Evolutionary conservation across 1,284 basidiomycete genomes (phyloP).

Genomic region (Apiotrichum veenhuisii): DNA sequence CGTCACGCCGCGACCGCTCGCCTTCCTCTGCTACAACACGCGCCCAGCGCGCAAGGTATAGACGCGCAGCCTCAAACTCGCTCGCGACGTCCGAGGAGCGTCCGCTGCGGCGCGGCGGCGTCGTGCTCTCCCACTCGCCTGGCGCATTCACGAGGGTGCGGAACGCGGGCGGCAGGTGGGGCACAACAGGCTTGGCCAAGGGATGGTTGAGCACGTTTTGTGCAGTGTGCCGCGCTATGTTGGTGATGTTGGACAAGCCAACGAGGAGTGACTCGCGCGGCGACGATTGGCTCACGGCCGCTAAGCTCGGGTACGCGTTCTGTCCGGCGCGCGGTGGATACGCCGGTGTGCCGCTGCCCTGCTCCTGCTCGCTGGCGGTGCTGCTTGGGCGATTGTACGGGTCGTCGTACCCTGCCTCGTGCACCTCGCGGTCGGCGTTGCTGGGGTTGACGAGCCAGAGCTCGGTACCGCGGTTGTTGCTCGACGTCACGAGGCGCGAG

Average conservation of each 20-base stretch:
- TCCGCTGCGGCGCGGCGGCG: constrained; percentile 56
- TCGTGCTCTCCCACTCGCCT: constrained; percentile 66
- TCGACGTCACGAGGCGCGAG: constrained; percentile 52
- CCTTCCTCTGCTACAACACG: constrained; percentile 89
- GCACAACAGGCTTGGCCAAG: constrained; percentile 86
- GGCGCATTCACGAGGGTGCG: constrained; percentile 71
- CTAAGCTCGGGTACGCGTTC: constrained; percentile 49
- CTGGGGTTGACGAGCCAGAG: constrained; percentile 91
- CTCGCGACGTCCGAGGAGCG: constrained; percentile 45
- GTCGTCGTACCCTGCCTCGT: constrained; percentile 51
- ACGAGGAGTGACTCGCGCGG: constrained; percentile 56
- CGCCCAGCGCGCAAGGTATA: constrained; percentile 96
- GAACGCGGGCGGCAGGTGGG: constrained; percentile 87
- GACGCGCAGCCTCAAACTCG: constrained; percentile 90
- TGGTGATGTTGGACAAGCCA: constrained; percentile 82
- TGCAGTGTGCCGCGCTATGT: constrained; percentile 80
- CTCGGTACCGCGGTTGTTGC: constrained; percentile 48
- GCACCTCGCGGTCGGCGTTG: constrained; percentile 80
- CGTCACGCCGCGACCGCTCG: constrained; percentile 72
- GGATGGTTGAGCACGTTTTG: constrained; percentile 91
- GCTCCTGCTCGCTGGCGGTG: constrained; percentile 8
- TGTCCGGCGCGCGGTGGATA: constrained; percentile 50
- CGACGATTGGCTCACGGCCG: constrained; percentile 23
- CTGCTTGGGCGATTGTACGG: constrained; percentile 1
- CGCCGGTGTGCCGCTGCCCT: constrained; percentile 43